These are phyloP conservation scores for Aspergillus sclerotialis DNA, from an alignment of 2,329 filamentous ascomycete genomes.

Conservation along the genomic window DNA sequence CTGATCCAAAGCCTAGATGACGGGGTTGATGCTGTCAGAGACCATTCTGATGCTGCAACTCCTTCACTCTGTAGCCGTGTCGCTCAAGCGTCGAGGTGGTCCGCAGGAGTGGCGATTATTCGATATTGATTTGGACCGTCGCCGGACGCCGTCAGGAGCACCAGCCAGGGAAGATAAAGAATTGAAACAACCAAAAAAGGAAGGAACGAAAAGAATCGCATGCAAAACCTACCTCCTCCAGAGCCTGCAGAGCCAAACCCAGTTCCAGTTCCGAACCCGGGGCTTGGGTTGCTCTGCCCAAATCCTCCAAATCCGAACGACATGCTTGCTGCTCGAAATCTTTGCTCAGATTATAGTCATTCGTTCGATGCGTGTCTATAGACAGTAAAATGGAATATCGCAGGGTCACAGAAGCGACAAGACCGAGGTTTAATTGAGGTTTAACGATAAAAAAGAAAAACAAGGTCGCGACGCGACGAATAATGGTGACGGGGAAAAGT, in stretches of 20 bases:
- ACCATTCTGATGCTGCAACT: conserved; percentile 26
- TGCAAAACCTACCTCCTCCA: conserved; percentile 30
- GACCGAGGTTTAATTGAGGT: background rate
- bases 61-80: conserved; percentile 22
- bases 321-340: conserved; percentile 24
- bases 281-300: conserved; percentile 50
- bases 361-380: conserved; percentile 11
- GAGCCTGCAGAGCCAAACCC: conserved; percentile 27
- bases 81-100: conserved; percentile 19
- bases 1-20: conserved; percentile 34
- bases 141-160: conserved; percentile 25
- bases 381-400: background rate
- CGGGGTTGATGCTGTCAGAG: conserved; percentile 32
- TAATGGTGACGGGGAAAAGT: no score
- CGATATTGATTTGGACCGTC: conserved; percentile 15
- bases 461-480: background rate
- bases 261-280: conserved; percentile 32
- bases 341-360: conserved; percentile 23
- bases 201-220: conserved; percentile 7
- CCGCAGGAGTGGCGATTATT: conserved; percentile 14
- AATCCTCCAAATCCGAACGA: conserved; percentile 50
- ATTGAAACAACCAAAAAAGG: conserved; percentile 4
- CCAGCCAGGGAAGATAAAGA: conserved; percentile 13
- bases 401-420: background rate
- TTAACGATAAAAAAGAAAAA: background rate